Evolutionary conservation across 2,329 filamentous ascomycete species (phyloP).

Genomic region (Madurella mycetomatis): DNA sequence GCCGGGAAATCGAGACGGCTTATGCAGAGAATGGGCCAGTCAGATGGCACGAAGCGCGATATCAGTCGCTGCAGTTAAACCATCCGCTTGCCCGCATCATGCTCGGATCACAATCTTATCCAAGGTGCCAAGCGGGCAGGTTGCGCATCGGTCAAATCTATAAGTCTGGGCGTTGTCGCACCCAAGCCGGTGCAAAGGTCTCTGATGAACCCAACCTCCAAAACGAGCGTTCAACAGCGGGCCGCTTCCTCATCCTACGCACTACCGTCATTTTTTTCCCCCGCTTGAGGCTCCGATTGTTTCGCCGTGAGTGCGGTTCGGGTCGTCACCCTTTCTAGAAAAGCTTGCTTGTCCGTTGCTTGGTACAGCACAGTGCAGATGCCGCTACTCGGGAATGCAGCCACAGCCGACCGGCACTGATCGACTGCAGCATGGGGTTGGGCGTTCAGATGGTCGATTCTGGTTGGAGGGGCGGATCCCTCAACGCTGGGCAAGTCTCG

Average conservation of each 20-base stretch:
- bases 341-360: neutral
- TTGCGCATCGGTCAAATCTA: slow-evolving; percentile 18
- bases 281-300: slow-evolving; percentile 3
- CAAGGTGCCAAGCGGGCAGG: slow-evolving; percentile 26
- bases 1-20: slow-evolving; percentile 7
- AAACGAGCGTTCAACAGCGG: slow-evolving; percentile 9
- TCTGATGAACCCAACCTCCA: slow-evolving; percentile 9
- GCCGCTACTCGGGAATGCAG: slow-evolving; percentile 18
- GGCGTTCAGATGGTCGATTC: neutral
- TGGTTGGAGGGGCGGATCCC: neutral
- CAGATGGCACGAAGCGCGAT: neutral
- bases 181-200: slow-evolving; percentile 5
- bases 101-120: slow-evolving; percentile 24
- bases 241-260: neutral
- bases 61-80: slow-evolving; percentile 4
- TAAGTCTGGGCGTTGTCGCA: slow-evolving; percentile 26
- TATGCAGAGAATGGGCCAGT: neutral
- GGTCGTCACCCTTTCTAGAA: neutral
- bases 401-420: slow-evolving; percentile 14
- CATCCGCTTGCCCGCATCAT: slow-evolving; percentile 12
- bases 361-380: neutral
- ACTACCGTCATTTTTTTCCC: neutral
- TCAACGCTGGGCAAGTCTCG: neutral
- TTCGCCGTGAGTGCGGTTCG: neutral
- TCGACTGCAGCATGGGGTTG: slow-evolving; percentile 4